These are phyloP conservation scores for Apiospora koreana DNA, from an alignment of 2,329 filamentous ascomycete genomes.

Conservation along the genomic window DNA sequence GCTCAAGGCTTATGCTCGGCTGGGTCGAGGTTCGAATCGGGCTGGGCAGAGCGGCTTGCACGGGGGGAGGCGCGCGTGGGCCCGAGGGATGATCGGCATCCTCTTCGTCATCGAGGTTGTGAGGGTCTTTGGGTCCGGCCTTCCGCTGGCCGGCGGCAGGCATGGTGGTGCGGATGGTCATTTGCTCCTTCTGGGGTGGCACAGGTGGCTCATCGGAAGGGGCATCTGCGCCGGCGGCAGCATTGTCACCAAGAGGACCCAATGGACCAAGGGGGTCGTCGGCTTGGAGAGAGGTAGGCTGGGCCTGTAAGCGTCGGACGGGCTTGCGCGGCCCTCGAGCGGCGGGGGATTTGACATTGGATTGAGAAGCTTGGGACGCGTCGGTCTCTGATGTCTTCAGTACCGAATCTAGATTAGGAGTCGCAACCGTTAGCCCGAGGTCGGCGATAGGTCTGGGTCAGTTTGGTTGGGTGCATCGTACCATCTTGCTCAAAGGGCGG, in stretches of 20 bases:
- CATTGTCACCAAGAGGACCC: conserved; percentile 62
- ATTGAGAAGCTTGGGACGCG: conserved; percentile 31
- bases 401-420: neutral
- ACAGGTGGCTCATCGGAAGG: conserved; percentile 60
- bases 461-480: conserved; percentile 14
- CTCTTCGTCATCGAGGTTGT: conserved; percentile 74
- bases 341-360: conserved; percentile 29
- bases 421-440: neutral
- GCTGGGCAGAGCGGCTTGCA: conserved; percentile 58
- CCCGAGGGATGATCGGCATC: conserved; percentile 51
- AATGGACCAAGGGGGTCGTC: conserved; percentile 77
- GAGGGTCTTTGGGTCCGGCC: conserved; percentile 53
- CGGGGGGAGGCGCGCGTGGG: conserved; percentile 67
- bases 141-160: conserved; percentile 44
- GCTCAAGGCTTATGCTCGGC: conserved; percentile 88
- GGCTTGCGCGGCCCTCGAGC: conserved; percentile 30
- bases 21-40: conserved; percentile 53
- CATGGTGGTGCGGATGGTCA: conserved; percentile 61
- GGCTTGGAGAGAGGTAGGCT: conserved; percentile 76
- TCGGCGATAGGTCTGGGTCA: neutral
- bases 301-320: conserved; percentile 66
- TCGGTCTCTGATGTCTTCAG: conserved; percentile 25
- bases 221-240: conserved; percentile 32
- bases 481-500: conserved; percentile 29
- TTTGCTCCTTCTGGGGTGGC: conserved; percentile 68